These are phyloP conservation scores for Metarhizium rileyi DNA, from an alignment of 2,329 filamentous ascomycete species.

Conservation along the genomic window DNA sequence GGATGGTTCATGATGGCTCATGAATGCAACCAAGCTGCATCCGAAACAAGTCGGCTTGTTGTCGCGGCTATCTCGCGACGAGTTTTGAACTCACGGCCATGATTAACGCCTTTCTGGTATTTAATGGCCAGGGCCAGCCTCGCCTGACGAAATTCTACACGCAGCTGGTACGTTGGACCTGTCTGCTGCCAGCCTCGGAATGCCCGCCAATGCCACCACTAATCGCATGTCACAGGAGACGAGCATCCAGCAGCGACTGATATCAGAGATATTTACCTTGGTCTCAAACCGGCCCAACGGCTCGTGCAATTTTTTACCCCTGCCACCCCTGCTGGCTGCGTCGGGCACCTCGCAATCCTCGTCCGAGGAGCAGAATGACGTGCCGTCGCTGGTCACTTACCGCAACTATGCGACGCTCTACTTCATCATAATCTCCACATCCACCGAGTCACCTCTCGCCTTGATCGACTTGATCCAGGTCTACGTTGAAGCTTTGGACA, in stretches of 20 bases:
- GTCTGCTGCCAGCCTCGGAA: not conserved
- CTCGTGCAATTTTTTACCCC: slow-evolving; percentile 92
- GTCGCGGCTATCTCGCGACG: not conserved
- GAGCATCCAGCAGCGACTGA: slow-evolving; percentile 89
- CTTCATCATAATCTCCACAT: slow-evolving; percentile 96
- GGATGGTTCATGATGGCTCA: too few relatives aligned
- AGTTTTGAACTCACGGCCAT: slow-evolving; percentile 39
- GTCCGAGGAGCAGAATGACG: slow-evolving; percentile 69
- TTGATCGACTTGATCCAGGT: slow-evolving; percentile 96
- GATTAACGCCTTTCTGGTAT: slow-evolving; percentile 98
- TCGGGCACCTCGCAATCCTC: slow-evolving; percentile 54
- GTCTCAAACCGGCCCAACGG: slow-evolving; percentile 86
- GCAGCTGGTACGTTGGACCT: slow-evolving; percentile 59
- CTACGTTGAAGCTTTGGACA: slow-evolving; percentile 90
- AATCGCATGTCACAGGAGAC: slow-evolving; percentile 60
- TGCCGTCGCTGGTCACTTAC: slow-evolving; percentile 92
- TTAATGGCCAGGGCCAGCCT: slow-evolving; percentile 96
- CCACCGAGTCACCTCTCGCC: slow-evolving; percentile 89
- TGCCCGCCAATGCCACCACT: not conserved
- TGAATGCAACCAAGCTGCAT: too few relatives aligned
- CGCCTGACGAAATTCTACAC: slow-evolving; percentile 98
- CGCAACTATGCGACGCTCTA: slow-evolving; percentile 96
- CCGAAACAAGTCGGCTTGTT: too few relatives aligned
- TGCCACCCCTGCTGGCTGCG: slow-evolving; percentile 54
- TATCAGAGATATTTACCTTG: slow-evolving; percentile 93